Evolutionary conservation across 2,329 filamentous ascomycete genomes (phyloP).

Genomic region (Kalmusia sp.): DNA sequence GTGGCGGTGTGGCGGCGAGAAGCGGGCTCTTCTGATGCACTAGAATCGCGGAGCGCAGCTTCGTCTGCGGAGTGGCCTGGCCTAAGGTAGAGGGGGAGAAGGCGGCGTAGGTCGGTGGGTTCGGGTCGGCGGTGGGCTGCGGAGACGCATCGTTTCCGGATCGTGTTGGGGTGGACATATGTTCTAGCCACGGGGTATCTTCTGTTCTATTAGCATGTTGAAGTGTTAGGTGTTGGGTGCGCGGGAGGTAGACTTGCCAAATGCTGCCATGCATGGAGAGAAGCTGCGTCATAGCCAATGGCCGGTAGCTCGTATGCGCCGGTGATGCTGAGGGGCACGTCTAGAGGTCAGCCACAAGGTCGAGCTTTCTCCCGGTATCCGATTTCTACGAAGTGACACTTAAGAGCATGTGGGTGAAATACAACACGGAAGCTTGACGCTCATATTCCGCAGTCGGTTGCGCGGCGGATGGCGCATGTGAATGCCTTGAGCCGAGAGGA

Average conservation of each 20-base stretch:
- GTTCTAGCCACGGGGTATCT: conserved; percentile 52
- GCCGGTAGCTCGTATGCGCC: conserved; percentile 19
- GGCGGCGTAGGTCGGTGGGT: conserved; percentile 79
- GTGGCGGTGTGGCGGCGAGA: conserved; percentile 89
- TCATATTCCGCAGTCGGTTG: neutral
- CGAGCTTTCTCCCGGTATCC: neutral
- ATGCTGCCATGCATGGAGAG: conserved; percentile 50
- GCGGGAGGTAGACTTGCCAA: conserved; percentile 42
- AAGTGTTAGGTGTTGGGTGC: conserved; percentile 15
- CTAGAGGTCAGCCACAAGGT: neutral
- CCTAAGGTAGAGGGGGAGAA: conserved; percentile 87
- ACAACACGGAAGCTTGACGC: neutral
- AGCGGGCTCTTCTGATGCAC: conserved; percentile 97
- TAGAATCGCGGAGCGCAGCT: conserved; percentile 87
- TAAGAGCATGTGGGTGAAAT: neutral
- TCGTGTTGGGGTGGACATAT: conserved; percentile 49
- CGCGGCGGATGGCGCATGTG: conserved; percentile 16
- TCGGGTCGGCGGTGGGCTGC: conserved; percentile 50
- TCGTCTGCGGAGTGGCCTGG: conserved; percentile 70
- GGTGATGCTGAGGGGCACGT: conserved; percentile 30
- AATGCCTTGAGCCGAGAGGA: conserved; percentile 14
- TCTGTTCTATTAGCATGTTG: conserved; percentile 36
- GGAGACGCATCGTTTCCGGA: conserved; percentile 46
- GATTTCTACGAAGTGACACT: neutral
- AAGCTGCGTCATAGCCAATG: conserved; percentile 45